These are phyloP conservation scores for Botrytis fragariae DNA, from an alignment of 2,329 filamentous ascomycete species.

Conservation along the genomic window DNA sequence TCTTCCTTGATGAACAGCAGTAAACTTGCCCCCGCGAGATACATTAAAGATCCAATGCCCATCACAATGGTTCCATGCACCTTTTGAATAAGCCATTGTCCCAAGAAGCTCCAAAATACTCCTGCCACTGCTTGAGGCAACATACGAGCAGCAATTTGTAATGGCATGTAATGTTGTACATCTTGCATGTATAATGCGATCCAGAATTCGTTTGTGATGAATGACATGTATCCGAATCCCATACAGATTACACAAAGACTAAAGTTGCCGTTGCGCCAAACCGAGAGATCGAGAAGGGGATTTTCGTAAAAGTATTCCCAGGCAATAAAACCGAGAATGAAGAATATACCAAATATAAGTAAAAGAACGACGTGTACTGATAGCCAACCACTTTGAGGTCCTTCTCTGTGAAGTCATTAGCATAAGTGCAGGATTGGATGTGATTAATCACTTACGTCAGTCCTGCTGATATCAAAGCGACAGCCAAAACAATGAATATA, in stretches of 20 bases:
- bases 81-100: constrained; percentile 58
- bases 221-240: constrained; percentile 61
- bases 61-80: constrained; percentile 65
- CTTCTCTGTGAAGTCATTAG: constrained; percentile 28
- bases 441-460: constrained; percentile 30
- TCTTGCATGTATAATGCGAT: constrained; percentile 64
- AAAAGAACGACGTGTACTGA: constrained; percentile 61
- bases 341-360: constrained; percentile 55
- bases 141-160: constrained; percentile 55
- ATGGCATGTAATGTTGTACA: constrained; percentile 50
- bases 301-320: constrained; percentile 57
- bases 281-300: constrained; percentile 53
- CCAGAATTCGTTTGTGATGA: constrained; percentile 61
- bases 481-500: constrained; percentile 26
- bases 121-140: constrained; percentile 65
- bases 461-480: constrained; percentile 29
- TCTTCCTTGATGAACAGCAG: constrained; percentile 55
- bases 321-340: constrained; percentile 56
- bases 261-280: constrained; percentile 63
- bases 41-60: constrained; percentile 43
- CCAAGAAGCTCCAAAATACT: constrained; percentile 61
- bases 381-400: constrained; percentile 57
- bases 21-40: constrained; percentile 47
- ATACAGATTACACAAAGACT: constrained; percentile 49
- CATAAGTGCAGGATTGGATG: neutral